Percentiles rank a stretch among this genome's conserved stretches.
phyloP scores from a whole-genome alignment of 768 basidiomycete species.

The Termitomyces bulborhizus region DNA sequence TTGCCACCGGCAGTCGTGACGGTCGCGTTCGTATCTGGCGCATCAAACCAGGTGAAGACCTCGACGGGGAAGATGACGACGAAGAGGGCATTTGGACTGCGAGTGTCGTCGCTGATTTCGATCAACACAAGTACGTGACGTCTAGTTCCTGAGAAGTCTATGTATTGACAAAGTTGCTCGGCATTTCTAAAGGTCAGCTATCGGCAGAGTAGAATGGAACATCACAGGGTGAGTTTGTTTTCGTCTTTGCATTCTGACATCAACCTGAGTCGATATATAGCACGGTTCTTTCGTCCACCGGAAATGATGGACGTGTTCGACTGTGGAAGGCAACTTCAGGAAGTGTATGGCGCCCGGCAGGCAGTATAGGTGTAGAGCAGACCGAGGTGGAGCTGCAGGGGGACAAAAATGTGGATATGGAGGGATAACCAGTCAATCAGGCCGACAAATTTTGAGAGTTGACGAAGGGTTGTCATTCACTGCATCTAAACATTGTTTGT shows the following conservation, averaged over 20 bases:
- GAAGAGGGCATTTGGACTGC: constrained; percentile 68
- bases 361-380: constrained; percentile 78
- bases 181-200: constrained; percentile 45
- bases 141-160: neutral
- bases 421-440: constrained; percentile 12
- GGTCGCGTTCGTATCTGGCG: constrained; percentile 90
- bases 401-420: constrained; percentile 38
- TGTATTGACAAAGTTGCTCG: neutral
- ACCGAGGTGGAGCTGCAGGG: constrained; percentile 31
- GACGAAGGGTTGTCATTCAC: neutral
- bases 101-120: constrained; percentile 77
- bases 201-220: constrained; percentile 93
- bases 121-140: constrained; percentile 64
- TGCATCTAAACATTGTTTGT: no score
- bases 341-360: constrained; percentile 80
- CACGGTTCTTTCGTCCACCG: constrained; percentile 76
- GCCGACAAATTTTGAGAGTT: neutral
- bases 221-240: constrained; percentile 59
- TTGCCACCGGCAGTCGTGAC: constrained; percentile 87
- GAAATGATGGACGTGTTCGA: constrained; percentile 77
- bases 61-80: constrained; percentile 30
- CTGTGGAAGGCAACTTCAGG: constrained; percentile 83
- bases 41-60: constrained; percentile 54
- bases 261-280: constrained; percentile 27
- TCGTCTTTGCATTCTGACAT: neutral